phyloP scores from a whole-genome alignment of 2,329 filamentous ascomycete species.

The Venturia pyrina region DNA sequence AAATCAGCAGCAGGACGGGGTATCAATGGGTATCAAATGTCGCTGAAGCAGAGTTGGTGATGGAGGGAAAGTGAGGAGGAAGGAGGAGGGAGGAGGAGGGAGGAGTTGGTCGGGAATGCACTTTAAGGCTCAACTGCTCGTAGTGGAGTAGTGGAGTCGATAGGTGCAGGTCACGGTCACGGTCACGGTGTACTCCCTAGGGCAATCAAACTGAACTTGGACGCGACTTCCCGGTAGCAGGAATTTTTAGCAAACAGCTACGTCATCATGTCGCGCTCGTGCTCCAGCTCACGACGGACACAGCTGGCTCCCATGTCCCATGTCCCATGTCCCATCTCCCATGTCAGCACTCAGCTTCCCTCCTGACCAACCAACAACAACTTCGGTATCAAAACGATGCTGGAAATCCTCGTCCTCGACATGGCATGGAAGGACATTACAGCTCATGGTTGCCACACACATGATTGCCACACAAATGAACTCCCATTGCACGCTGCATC shows the following conservation, averaged over 20 bases:
- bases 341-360: too few species aligned
- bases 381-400: not conserved
- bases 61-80: not conserved
- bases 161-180: too few species aligned
- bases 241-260: not conserved
- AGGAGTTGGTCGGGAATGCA: not conserved
- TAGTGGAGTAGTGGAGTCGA: too few species aligned
- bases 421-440: not conserved
- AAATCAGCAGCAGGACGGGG: not conserved
- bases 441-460: too few species aligned
- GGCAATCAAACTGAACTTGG: too few species aligned
- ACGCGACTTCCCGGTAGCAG: not conserved
- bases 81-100: too few species aligned
- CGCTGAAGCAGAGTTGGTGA: not conserved
- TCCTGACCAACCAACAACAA: not conserved
- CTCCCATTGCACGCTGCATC: not conserved
- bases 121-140: too few species aligned
- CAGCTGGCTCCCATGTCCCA: not conserved
- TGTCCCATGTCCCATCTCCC: too few species aligned
- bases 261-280: not conserved
- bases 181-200: too few species aligned
- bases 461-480: too few species aligned
- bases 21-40: conserved; percentile 8
- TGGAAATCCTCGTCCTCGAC: not conserved
- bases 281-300: not conserved